Evolutionary conservation across 2,329 filamentous ascomycete genomes (phyloP), one percentile per base, ranked within the genome.

Genomic region (Hortaea werneckii): DNA sequence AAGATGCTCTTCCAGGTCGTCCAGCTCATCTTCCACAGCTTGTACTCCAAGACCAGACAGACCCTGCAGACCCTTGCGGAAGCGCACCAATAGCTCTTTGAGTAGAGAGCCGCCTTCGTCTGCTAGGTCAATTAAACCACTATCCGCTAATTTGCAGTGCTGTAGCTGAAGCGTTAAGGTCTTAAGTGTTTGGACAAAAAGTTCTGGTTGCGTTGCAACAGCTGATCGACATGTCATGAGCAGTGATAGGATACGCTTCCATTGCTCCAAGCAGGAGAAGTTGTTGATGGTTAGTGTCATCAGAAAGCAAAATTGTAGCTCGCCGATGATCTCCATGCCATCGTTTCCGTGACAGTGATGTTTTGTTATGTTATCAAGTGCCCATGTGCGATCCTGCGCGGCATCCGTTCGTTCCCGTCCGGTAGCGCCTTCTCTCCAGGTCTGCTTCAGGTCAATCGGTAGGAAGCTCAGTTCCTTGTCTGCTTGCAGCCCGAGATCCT

Each of bases 271-370:
- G 55, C 79, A 82, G 2, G 78, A 80, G 58, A 76, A 80, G 57
- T 82, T 83, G 66, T 79, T 79, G 50, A 82, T 65, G 5, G 77
- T 80, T 48, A 82, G 56, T 2, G 79, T 69, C 74, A 79, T 80
- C 7, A 82, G 61, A 54, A 82, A 82, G 29, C 71, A 71, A 55
- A 82, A 79, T 52, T 82, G 77, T 45, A 82, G 55, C 55, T 82
- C 79, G 11, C 77, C 79, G 10, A 82, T 58, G 9, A 68, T 60
- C 11, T 59, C 58, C 12, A 53, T 54, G 32, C 48, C 37, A 26
- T 58, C 49, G 3, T 30, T 50, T 29, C 60, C 57, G n/a, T 57
- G 55, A 49, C 68, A 70, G 42, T 67, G 57, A 37, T 65, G 61
- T 3, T 68, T 58, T 32, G 78, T 66, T 9, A 82, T 54, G 35